Evolutionary conservation across 23 red algal genomes (phyloP), one percentile per base, ranked within the genome.

Genomic region (Gracilaria caudata): DNA sequence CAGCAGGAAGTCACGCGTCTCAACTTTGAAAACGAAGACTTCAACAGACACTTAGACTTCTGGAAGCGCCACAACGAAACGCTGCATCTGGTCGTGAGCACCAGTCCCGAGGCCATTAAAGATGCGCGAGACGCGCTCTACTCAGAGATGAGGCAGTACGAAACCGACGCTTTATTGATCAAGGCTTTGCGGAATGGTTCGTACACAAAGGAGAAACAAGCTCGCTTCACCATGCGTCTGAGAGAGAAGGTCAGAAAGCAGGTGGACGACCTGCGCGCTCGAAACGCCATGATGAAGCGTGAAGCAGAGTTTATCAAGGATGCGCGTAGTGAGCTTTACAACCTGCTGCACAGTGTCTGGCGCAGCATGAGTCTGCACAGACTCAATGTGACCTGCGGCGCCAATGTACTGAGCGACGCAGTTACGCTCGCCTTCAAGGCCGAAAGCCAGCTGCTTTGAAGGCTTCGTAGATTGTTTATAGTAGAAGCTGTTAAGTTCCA

Each of bases 101-200:
- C 51, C 47, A 89, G 85, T 38, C 51, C 85, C 29, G 35, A 34
- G 28, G 85, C 72, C 16, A 2, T 89, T 0, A 66, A 29, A 23
- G 54, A 49, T 9, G 85, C 85, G 46, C 68, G 85, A 21, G 85
- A 78, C 61, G 72, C 64, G 34, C 55, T 89, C 36, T 24, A 33
- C 49, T 3, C 35, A 1, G 68, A 77, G 72, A 66, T 46, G 38
- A 41, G 39, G 14, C 7, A 47, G 23, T 89, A 66, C 45, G 73
- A 65, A 23, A 73, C 71, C 28, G 85, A 89, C 39, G 85, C 72
- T 35, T 14, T 64, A 33, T n/a, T 89, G 14, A 26, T 89, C 26
- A 25, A 57, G 30, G 70, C 72, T 20, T 34, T 89, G 35, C 54
- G 55, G 7, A 79, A 23, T 35, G 55, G 45, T 24, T 37, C 35